Evolutionary conservation across 805 yeast species (phyloP), one percentile per base, ranked within the genome.

Genomic region (Wickerhamiella occidentalis): DNA sequence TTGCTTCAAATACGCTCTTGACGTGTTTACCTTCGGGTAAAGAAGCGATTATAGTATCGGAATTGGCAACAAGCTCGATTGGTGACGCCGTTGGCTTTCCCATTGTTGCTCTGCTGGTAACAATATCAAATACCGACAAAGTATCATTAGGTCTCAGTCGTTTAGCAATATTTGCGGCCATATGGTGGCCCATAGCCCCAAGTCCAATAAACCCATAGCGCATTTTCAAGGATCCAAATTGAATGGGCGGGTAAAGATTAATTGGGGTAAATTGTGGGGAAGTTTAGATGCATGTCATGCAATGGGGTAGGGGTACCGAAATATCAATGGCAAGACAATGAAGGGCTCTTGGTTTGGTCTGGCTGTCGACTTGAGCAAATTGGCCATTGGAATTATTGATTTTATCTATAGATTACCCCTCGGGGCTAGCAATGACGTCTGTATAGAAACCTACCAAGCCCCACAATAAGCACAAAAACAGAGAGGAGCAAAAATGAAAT

Each of bases 1-100:
- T 65, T 47, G 69, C 72, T 19, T 58, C 58, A 23, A 69, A 68
- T 2, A 74, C 68, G 1, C 61, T 60, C 43, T 63, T 60, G 23
- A 75, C 79, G 52, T 75, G 78, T 54, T 61, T 62, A 3, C 78
- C 77, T 56, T 73, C 78, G 1, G 79, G 79, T 3, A 75, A 74
- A 78, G 75, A 75, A 17, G 79, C 73, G 28, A 74, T 57, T 30
- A 75, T 62, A 33, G 58, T 69, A 23, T 60, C 61, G 22, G 59
- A 36, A 6, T 52, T 38, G 26, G 36, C 35, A 13, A 58, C 67
- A 8, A 62, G 59, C 12, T 59, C 61, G 2, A 36, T 48, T 9
- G 57, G 56, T 12, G 56, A 51, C 1, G 38, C 13, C 19, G 61
- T 45, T 6, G 55, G 48, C 37, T 60, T 33, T 50, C 58, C 13